These are phyloP conservation scores for Clathrospora elynae DNA, from an alignment of 2,329 filamentous ascomycete genomes.

Conservation along the genomic window DNA sequence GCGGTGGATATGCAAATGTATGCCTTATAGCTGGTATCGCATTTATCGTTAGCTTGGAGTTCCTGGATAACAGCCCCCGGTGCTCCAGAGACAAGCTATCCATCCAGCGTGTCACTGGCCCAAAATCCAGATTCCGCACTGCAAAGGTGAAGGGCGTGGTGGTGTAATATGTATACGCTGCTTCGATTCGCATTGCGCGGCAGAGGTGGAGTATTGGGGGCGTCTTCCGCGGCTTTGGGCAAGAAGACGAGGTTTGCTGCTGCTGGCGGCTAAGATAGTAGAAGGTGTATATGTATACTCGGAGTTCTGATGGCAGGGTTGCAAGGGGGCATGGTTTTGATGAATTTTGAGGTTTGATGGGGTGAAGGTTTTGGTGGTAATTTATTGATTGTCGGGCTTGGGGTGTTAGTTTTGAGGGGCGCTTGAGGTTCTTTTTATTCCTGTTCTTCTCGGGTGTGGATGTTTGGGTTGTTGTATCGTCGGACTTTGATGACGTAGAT, in stretches of 20 bases:
- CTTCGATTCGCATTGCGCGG: slow-evolving; percentile 37
- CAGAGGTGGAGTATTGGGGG: slow-evolving; percentile 25
- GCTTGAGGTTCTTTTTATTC: slow-evolving; percentile 8
- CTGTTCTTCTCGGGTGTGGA: neutral
- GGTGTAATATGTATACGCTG: slow-evolving; percentile 34
- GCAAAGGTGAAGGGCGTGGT: slow-evolving; percentile 21
- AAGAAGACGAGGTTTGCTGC: neutral
- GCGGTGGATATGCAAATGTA: slow-evolving; percentile 21
- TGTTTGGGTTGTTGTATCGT: neutral
- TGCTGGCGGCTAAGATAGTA: slow-evolving; percentile 12
- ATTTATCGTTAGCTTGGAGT: slow-evolving; percentile 20
- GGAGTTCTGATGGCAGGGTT: slow-evolving; percentile 10
- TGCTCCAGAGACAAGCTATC: slow-evolving; percentile 20
- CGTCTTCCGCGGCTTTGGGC: neutral
- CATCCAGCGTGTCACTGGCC: slow-evolving; percentile 19
- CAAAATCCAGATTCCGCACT: slow-evolving; percentile 27
- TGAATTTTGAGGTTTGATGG: slow-evolving; percentile 3
- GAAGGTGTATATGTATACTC: slow-evolving; percentile 11
- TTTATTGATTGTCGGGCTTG: slow-evolving; percentile 4
- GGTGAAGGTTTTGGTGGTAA: slow-evolving; percentile 9
- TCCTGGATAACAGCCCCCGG: slow-evolving; percentile 22
- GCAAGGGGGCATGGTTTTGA: slow-evolving; percentile 7
- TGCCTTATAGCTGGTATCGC: slow-evolving; percentile 9
- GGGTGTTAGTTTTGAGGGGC: slow-evolving; percentile 8
- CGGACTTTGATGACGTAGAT: neutral